Evolutionary conservation across 2,329 filamentous ascomycete genomes (phyloP), one percentile per base, ranked within the genome.

Genomic region (Thelonectria olida): DNA sequence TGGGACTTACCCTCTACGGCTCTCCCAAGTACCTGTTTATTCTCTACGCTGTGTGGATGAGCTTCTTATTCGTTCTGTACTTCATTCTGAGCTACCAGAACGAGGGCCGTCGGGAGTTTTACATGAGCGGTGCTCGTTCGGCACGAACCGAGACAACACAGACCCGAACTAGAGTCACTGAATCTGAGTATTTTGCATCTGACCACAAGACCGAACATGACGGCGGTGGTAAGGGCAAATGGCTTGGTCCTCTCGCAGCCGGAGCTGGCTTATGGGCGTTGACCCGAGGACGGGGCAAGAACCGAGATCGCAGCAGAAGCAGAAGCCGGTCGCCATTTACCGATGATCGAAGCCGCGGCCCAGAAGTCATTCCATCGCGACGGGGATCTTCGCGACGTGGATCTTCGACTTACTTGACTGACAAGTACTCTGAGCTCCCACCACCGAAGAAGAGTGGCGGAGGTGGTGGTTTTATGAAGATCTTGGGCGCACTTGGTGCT

Each of bases 1-100:
- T 99, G 1, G 96, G 96, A 0, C 82, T 99, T 47, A 94, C 94
- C 0, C 83, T 99, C 1, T 99, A 97, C 72, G 96, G 96, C 6
- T 97, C 94, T 27, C 95, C 96, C 5, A 88, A 90, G 71, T 87
- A 85, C 36, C 84, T 94, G 4, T 99, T 98, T 75, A 88, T 99
- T 53, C 81, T 98, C 4, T 99, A 91, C 72, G 85, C 94, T 0
- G 65, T 98, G 1, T 95, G 90, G 82, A 90, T 91, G 75, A 86
- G 88, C 25, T 83, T 91, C 17, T 80, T 97, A 31, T 68, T 97
- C 15, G 71, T 93, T 2, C 66, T 88, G 13, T 97, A 93, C 77
- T 96, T 98, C 70, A 81, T 95, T 56, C 81, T 97, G 31, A 90
- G 90, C 66, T 96, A 92, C 76, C 82, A 87, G 45, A 76, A 89